Base-by-base conservation (phyloP, 106 monocot species). In the Allium sativum region DNA sequence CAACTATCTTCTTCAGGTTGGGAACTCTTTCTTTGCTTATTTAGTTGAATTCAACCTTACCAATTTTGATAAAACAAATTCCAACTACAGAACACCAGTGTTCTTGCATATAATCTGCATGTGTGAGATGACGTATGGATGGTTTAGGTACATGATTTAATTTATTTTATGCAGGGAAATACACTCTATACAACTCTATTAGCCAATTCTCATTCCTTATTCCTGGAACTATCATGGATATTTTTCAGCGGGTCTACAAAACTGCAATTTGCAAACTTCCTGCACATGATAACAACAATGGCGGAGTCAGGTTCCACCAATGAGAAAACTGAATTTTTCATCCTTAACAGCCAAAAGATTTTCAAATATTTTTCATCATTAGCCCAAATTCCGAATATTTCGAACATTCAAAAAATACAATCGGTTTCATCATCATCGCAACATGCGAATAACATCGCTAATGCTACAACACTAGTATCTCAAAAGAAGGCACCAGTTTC, bases 251-350 rank as follows among this genome's bases (percentile, higher is more conserved):
- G 91, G 9, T 82, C 76, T 65, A 22, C 78, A 42, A 79, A 88
- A 19, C 73, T 98, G 18, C 91, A 81, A 20, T 80, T 98, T 56
- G 87, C 96, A 45, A 98, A 91, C 76, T 98, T 98, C 61, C 87
- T 98, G 48, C 96, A 91, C 70, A 98, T 98, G 90, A 53, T 88
- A 42, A 85, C 77, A 56, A 81, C 78, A 11, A 98, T 91, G 91
- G 82, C 73, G 12, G 78, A 82, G 48, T 82, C 91, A 54, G 82
- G 91, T 21, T 77, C 84, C 18, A 76, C 68, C 18, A 61, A 14
- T 16, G 87, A 82, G 45, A 87, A 91, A 54, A 73, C 72, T 21
- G 96, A 98, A 56, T 82, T 68, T 51, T 98, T 98, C 42, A 68
- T 98, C 20, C 53, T 88, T 5, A 82, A 88, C 52, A 87, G 74